Evolutionary conservation across 371 early-diverging fungal genomes (phyloP).

Genomic region (Rhizopus sp.): DNA sequence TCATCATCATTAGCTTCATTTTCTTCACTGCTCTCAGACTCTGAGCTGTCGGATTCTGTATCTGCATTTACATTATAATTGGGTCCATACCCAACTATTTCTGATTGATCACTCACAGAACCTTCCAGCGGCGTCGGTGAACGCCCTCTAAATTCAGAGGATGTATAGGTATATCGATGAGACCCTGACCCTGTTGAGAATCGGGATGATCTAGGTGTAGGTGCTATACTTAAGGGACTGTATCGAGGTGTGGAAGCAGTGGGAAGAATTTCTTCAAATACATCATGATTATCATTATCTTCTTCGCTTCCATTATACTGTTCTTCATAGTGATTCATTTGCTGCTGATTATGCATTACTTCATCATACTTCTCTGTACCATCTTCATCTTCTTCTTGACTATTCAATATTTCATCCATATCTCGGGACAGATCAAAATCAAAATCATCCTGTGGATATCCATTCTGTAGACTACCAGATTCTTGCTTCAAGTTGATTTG

Average conservation of each 20-base stretch:
- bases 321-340: neutral
- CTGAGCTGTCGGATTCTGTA: neutral
- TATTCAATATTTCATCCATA: constrained; percentile 1
- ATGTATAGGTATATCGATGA: neutral
- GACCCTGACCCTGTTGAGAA: neutral
- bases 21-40: neutral
- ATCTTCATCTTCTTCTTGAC: neutral
- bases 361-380: neutral
- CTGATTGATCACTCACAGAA: neutral
- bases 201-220: neutral
- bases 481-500: neutral
- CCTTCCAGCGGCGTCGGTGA: constrained; percentile 1
- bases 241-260: neutral
- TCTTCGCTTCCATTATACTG: neutral
- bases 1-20: neutral
- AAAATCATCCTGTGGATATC: neutral
- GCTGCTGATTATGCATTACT: neutral
- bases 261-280: constrained; percentile 1
- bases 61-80: neutral
- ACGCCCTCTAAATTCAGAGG: neutral
- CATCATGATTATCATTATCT: neutral
- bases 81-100: neutral
- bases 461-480: neutral
- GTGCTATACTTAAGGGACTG: neutral
- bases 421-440: neutral